phyloP scores from a whole-genome alignment of 1,284 basidiomycete species.

The Caloboletus inedulis region DNA sequence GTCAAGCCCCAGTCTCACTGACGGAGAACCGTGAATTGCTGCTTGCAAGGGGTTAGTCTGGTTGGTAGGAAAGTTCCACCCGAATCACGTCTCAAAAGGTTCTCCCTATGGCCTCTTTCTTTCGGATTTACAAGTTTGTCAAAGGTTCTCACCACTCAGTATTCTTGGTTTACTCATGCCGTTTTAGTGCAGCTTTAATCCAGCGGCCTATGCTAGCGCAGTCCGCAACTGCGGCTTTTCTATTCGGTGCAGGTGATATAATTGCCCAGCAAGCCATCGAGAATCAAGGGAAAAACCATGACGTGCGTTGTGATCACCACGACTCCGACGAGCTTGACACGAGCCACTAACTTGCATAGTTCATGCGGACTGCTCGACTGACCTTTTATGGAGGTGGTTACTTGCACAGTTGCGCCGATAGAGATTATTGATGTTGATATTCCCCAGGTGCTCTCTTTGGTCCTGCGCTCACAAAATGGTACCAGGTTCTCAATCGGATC shows the following conservation, averaged over 20 bases:
- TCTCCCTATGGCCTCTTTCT: constrained; percentile 28
- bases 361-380: constrained; percentile 66
- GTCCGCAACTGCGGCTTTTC: constrained; percentile 60
- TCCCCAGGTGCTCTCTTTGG: constrained; percentile 61
- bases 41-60: not conserved
- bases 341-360: constrained; percentile 38
- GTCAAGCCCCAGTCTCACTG: too few species aligned
- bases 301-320: constrained; percentile 45
- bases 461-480: constrained; percentile 73
- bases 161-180: constrained; percentile 4
- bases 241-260: constrained; percentile 78
- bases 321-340: not conserved
- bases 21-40: not conserved
- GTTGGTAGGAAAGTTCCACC: not conserved
- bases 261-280: constrained; percentile 83
- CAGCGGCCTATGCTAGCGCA: constrained; percentile 65
- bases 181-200: constrained; percentile 53
- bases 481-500: constrained; percentile 58
- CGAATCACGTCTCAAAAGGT: not conserved
- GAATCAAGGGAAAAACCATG: constrained; percentile 59
- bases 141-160: not conserved
- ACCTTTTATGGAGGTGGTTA: constrained; percentile 69
- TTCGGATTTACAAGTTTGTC: constrained; percentile 33
- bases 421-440: constrained; percentile 3
- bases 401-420: not conserved